phyloP scores from a whole-genome alignment of 164 flowering plant species.

The Chimonanthus praecox region DNA sequence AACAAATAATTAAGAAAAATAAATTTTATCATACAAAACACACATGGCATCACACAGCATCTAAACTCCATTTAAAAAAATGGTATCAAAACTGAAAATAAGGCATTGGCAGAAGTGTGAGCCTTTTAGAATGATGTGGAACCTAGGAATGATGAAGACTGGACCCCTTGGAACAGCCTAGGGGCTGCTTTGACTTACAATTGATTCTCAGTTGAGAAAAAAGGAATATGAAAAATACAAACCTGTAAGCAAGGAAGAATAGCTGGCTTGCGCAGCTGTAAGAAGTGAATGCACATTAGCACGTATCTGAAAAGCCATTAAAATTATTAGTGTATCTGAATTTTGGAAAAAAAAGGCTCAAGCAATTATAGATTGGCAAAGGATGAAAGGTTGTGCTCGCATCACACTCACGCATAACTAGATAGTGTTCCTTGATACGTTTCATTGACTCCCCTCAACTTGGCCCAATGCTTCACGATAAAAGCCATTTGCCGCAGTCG shows the following conservation, averaged over 20 bases:
- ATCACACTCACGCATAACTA: slow-evolving; percentile 94
- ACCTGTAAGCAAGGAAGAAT: slow-evolving; percentile 99
- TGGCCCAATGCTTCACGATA: slow-evolving; percentile 98
- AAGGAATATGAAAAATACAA: slow-evolving; percentile 2
- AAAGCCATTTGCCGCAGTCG: slow-evolving; percentile 85
- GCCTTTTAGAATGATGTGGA: too few species aligned
- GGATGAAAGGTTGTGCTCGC: not conserved
- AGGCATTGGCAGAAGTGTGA: too few species aligned
- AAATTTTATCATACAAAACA: too few species aligned
- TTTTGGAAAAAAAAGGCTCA: too few species aligned
- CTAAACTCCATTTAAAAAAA: too few species aligned
- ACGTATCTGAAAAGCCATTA: slow-evolving; percentile 70
- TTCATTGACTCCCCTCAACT: slow-evolving; percentile 84
- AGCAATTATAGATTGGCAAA: not conserved
- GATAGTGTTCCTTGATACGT: slow-evolving; percentile 96
- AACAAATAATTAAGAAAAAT: too few species aligned
- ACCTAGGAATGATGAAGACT: too few species aligned
- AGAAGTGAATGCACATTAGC: slow-evolving; percentile 96
- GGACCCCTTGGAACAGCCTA: too few species aligned
- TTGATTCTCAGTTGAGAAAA: too few species aligned
- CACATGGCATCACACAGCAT: too few species aligned
- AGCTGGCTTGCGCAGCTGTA: slow-evolving; percentile 85
- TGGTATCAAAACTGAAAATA: too few species aligned
- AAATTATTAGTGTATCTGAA: not conserved
- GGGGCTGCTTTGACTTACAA: too few species aligned